Percentiles rank a stretch among this genome's conserved stretches.
These are phyloP conservation scores for Trichopus zeylanicus DNA, from an alignment of 116 monocot genomes.

Conservation along the genomic window DNA sequence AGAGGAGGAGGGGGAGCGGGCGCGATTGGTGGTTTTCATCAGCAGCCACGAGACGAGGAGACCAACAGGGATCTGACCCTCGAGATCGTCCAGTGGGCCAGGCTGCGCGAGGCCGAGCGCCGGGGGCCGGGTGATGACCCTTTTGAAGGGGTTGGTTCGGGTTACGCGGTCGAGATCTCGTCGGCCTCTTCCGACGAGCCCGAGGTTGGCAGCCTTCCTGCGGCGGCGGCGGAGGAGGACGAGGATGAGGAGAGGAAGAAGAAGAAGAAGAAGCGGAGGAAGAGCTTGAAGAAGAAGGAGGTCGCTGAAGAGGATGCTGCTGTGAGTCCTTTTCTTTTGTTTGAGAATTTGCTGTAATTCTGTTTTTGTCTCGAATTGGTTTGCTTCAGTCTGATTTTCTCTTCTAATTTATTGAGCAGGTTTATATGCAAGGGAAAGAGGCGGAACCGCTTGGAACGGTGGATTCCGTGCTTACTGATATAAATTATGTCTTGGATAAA, in stretches of 20 bases:
- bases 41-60: constrained; percentile 81
- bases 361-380: neutral
- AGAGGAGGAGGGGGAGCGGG: neutral
- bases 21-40: constrained; percentile 12
- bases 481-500: constrained; percentile 8
- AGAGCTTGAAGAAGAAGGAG: constrained; percentile 25
- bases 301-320: constrained; percentile 9
- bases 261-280: constrained; percentile 25
- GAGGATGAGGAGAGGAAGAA: constrained; percentile 4
- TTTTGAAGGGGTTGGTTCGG: neutral
- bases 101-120: constrained; percentile 16
- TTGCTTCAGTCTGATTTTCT: neutral
- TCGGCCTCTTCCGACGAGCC: constrained; percentile 25
- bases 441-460: constrained; percentile 18
- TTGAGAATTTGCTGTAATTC: neutral
- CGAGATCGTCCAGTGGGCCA: constrained; percentile 42
- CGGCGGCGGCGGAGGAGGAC: neutral
- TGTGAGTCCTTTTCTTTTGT: constrained; percentile 8
- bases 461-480: constrained; percentile 31
- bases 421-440: constrained; percentile 4
- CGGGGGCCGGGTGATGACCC: neutral
- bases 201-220: neutral
- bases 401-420: neutral
- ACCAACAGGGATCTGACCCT: constrained; percentile 65
- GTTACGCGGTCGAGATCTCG: constrained; percentile 4